Base-by-base conservation (phyloP, 129 eudicot species). In the Oenanthe sinensis region DNA sequence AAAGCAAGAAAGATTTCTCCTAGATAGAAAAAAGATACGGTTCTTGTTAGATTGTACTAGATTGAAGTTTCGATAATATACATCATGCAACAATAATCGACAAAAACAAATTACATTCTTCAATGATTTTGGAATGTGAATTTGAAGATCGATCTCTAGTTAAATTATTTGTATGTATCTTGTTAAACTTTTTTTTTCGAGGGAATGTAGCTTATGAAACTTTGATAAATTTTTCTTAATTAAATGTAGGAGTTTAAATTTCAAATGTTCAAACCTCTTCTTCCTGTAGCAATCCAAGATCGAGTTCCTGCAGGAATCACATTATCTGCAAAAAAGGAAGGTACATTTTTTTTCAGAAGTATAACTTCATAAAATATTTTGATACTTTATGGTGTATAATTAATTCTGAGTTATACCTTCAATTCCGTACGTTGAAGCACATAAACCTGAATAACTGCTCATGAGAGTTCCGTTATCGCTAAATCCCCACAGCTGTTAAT, bases 281-380 rank as follows among this genome's bases (percentile, higher is more conserved):
- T 86, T 82, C 99, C 97, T 10, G 87, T 90, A 16, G 99, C 92
- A 28, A 92, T 83, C 99, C 99, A 95, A 47, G 96, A 83, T n/a
- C 99, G 94, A 78, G 83, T 79, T 62, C 97, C 94, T 73, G 80
- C 79, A 6, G 88, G 85, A 48, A 42, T 77, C 6, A 77, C 82
- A 36, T 80, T 82, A 46, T 75, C 91, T 88, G 82, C 82, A 74
- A 4, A 45, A 75, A 79, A 79, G 43, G 40, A 20, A 72, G 73
- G 49, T 20, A 70, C 1, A 16, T 39, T 1, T 6, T 16, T 39
- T 39, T 17, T 37, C 8, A 39, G 75, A 71, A 71, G 20, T 63
- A 26, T 33, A 77, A 69, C 20, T 48, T 20, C 42, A 39, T 10
- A 22, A 45, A n/a, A 45, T 36, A 50, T 24, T 9, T 19, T 40